These are phyloP conservation scores for Colletotrichum endophyticum DNA, from an alignment of 2,329 filamentous ascomycete species.

Conservation along the genomic window DNA sequence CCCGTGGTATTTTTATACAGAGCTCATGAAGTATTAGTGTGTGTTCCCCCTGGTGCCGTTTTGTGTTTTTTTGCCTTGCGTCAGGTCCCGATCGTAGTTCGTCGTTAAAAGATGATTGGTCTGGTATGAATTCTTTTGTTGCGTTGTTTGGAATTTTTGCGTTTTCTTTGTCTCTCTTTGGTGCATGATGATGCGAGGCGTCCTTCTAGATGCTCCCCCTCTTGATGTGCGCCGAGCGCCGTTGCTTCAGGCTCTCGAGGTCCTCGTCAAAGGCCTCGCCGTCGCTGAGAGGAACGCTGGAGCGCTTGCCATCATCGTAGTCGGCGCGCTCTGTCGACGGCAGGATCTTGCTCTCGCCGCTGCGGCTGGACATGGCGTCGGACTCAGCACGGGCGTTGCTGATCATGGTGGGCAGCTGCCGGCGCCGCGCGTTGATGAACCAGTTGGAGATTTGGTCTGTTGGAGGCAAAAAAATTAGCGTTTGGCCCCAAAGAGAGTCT, in stretches of 20 bases:
- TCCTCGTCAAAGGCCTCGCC: slow-evolving; percentile 54
- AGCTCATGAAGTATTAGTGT: slow-evolving; percentile 2
- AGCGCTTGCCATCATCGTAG: slow-evolving; percentile 40
- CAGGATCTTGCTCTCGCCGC: slow-evolving; percentile 40
- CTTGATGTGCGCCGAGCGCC: slow-evolving; percentile 40
- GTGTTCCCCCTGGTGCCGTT: background rate
- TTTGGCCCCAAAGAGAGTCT: slow-evolving; percentile 15
- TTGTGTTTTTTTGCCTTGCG: background rate
- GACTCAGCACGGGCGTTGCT: slow-evolving; percentile 59
- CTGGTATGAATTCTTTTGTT: slow-evolving; percentile 4
- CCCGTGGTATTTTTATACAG: slow-evolving; percentile 7
- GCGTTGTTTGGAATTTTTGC: background rate
- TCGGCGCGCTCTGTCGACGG: slow-evolving; percentile 42
- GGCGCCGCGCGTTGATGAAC: slow-evolving; percentile 79
- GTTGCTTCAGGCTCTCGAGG: slow-evolving; percentile 36
- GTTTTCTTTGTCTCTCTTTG: background rate
- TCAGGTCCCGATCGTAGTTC: slow-evolving; percentile 10
- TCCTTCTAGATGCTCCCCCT: slow-evolving; percentile 48
- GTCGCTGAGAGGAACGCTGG: slow-evolving; percentile 48
- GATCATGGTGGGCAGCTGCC: slow-evolving; percentile 66
- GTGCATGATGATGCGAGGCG: background rate
- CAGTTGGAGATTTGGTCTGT: slow-evolving; percentile 77
- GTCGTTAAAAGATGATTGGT: slow-evolving; percentile 17
- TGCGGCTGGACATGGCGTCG: slow-evolving; percentile 43
- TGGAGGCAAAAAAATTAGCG: slow-evolving; percentile 15